These are phyloP conservation scores for Pseudogymnoascus sp. DNA, from an alignment of 2,329 filamentous ascomycete species.

Conservation along the genomic window DNA sequence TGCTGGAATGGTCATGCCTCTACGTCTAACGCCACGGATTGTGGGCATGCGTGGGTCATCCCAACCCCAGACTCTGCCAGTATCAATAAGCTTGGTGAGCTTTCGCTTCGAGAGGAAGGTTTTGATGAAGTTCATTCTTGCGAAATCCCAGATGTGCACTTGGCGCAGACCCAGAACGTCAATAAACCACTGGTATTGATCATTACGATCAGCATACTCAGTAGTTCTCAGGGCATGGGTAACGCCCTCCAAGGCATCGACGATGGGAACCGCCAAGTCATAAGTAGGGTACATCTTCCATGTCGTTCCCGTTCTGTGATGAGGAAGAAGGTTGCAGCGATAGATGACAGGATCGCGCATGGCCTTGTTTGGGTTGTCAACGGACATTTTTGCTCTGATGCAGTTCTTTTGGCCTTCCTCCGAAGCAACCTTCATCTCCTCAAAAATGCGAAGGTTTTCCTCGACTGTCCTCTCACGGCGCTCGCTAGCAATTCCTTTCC, in stretches of 20 bases:
- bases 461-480: constrained; percentile 72
- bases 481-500: constrained; percentile 74
- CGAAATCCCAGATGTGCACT: constrained; percentile 81
- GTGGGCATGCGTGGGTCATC: constrained; percentile 84
- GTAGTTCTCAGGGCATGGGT: constrained; percentile 78
- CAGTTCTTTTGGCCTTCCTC: constrained; percentile 65
- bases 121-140: constrained; percentile 74
- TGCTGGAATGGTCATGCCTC: constrained; percentile 72
- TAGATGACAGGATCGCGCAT: constrained; percentile 97
- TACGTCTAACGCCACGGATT: constrained; percentile 68
- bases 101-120: constrained; percentile 83
- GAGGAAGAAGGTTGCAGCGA: constrained; percentile 69
- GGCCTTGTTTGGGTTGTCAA: constrained; percentile 89
- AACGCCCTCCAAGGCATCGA: constrained; percentile 74
- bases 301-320: constrained; percentile 70
- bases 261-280: constrained; percentile 76
- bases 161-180: constrained; percentile 65
- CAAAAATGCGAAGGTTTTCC: constrained; percentile 78
- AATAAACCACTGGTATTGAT: constrained; percentile 81
- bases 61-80: constrained; percentile 73
- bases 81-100: constrained; percentile 73
- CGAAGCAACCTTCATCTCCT: constrained; percentile 85
- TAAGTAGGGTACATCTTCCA: constrained; percentile 89
- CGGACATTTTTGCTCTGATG: constrained; percentile 89
- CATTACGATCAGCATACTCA: constrained; percentile 81